Conservation (phyloP, 2,329 filamentous ascomycete species). For the Aspergillus proliferans region DNA sequence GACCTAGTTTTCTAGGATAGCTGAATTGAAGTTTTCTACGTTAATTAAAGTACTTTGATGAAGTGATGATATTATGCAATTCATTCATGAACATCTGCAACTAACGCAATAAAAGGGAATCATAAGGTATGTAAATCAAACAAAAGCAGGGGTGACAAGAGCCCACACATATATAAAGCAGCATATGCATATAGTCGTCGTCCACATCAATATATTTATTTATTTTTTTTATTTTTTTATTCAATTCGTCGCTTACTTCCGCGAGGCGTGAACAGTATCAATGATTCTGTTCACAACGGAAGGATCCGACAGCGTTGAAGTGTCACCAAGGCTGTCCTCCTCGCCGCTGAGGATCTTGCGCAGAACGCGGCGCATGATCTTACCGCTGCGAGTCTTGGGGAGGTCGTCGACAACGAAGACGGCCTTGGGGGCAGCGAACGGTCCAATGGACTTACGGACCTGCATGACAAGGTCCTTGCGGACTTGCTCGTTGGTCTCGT, state of each 20-base stretch:
- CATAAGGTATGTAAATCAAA: neutral
- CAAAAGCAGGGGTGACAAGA: neutral
- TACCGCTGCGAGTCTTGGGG: slow-evolving; percentile 93
- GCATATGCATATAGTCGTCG: neutral
- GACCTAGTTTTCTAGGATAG: too few relatives aligned
- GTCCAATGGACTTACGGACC: slow-evolving; percentile 94
- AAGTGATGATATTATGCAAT: too few relatives aligned
- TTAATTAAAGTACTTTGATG: too few relatives aligned
- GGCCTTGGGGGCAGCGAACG: slow-evolving; percentile 92
- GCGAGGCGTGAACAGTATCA: slow-evolving; percentile 58
- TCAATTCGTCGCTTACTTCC: slow-evolving; percentile 11
- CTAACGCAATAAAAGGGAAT: too few relatives aligned
- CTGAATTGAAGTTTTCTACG: too few relatives aligned
- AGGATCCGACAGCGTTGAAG: slow-evolving; percentile 86
- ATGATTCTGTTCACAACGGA: slow-evolving; percentile 87
- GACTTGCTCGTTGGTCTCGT: slow-evolving; percentile 68
- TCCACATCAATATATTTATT: slow-evolving; percentile 1
- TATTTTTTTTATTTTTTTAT: slow-evolving; percentile 1
- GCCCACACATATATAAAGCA: neutral
- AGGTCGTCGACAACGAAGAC: slow-evolving; percentile 88
- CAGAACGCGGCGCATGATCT: slow-evolving; percentile 97
- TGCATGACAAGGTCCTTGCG: slow-evolving; percentile 92
- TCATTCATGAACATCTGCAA: too few relatives aligned
- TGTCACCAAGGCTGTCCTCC: slow-evolving; percentile 94
- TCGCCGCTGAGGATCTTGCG: slow-evolving; percentile 96